These are phyloP conservation scores for Kluyveromyces wickerhamii DNA, from an alignment of 805 yeast genomes.

Conservation along the genomic window DNA sequence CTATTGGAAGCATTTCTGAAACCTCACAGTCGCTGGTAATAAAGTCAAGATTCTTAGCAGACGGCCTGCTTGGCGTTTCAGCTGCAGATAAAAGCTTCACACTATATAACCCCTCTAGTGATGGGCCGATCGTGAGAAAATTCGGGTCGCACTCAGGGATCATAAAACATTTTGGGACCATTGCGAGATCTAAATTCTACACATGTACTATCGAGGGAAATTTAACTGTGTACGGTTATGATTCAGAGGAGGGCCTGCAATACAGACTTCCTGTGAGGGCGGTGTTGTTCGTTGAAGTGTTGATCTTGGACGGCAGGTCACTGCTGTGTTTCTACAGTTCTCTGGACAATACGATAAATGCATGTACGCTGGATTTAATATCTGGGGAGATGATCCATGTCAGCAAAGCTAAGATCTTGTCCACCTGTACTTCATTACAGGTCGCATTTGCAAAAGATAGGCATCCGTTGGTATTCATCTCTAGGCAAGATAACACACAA, in stretches of 20 bases:
- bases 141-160: slow-evolving; percentile 10
- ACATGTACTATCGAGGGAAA: slow-evolving; percentile 22
- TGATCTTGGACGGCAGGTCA: slow-evolving; percentile 9
- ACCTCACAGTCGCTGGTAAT: not conserved
- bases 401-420: slow-evolving; percentile 32
- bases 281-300: slow-evolving; percentile 30
- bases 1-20: not conserved
- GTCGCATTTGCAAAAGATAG: slow-evolving; percentile 20
- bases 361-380: slow-evolving; percentile 19
- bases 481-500: slow-evolving; percentile 53
- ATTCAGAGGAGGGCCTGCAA: not conserved
- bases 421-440: slow-evolving; percentile 48
- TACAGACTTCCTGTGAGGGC: slow-evolving; percentile 34
- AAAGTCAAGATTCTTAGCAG: not conserved
- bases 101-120: too few relatives aligned
- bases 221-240: slow-evolving; percentile 10
- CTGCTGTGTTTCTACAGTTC: slow-evolving; percentile 43
- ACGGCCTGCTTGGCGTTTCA: not conserved
- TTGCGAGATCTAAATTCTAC: slow-evolving; percentile 11
- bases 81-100: slow-evolving; percentile 1
- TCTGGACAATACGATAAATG: slow-evolving; percentile 43
- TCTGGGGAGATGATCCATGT: slow-evolving; percentile 8
- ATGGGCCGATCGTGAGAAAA: slow-evolving; percentile 6
- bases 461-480: slow-evolving; percentile 40
- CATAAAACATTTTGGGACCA: slow-evolving; percentile 18